Conservation (phyloP, 2,329 filamentous ascomycete genomes). For the Aspergillus arachidicola region DNA sequence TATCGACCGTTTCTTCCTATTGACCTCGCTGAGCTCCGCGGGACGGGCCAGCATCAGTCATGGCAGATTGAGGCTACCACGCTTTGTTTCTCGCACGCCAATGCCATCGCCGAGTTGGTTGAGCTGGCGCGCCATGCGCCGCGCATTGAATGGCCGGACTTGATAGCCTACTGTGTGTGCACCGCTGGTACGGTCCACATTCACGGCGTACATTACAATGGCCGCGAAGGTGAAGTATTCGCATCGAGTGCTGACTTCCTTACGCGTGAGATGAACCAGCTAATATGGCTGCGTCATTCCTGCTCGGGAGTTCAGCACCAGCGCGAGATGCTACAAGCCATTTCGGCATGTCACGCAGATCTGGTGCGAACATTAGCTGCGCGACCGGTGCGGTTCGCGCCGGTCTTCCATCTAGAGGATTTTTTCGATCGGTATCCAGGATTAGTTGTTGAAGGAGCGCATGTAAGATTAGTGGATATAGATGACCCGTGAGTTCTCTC, state of each 20-base stretch:
- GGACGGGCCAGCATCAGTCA: slow-evolving; percentile 80
- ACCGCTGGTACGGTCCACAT: slow-evolving; percentile 87
- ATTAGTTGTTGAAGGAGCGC: slow-evolving; percentile 71
- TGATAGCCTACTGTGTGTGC: slow-evolving; percentile 83
- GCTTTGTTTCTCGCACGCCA: slow-evolving; percentile 82
- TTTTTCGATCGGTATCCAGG: slow-evolving; percentile 84
- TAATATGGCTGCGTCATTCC: slow-evolving; percentile 71
- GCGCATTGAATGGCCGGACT: slow-evolving; percentile 80
- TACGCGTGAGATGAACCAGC: slow-evolving; percentile 75
- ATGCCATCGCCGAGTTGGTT: slow-evolving; percentile 80
- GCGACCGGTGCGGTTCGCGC: slow-evolving; percentile 72
- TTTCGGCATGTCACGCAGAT: slow-evolving; percentile 77
- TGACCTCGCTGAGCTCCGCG: slow-evolving; percentile 77
- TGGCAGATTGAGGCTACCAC: slow-evolving; percentile 94
- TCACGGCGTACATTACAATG: slow-evolving; percentile 78
- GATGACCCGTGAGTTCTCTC: slow-evolving; percentile 48
- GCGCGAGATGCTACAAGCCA: slow-evolving; percentile 73
- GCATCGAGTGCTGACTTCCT: slow-evolving; percentile 70
- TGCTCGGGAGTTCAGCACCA: slow-evolving; percentile 83
- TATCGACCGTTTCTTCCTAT: slow-evolving; percentile 87
- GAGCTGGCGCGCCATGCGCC: slow-evolving; percentile 75
- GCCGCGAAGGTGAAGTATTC: slow-evolving; percentile 64
- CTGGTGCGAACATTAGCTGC: slow-evolving; percentile 72
- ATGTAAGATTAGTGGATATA: slow-evolving; percentile 71
- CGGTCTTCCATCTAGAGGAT: slow-evolving; percentile 81